phyloP scores from a whole-genome alignment of 2,329 filamentous ascomycete genomes.

The Cryphonectria radicalis region DNA sequence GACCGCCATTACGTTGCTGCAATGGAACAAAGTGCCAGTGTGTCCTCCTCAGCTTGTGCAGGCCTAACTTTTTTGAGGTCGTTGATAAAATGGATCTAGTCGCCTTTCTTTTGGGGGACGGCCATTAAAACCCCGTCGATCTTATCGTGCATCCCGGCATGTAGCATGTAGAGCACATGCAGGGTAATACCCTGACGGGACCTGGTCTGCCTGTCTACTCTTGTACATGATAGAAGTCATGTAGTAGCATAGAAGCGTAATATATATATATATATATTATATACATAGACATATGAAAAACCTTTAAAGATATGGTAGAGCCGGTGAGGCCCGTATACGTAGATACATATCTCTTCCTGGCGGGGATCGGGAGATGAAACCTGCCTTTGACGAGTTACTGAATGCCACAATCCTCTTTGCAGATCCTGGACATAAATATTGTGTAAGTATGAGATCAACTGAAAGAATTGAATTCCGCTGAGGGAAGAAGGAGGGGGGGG shows the following conservation, averaged over 20 bases:
- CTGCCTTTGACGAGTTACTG: background rate
- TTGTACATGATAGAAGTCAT: too few species aligned
- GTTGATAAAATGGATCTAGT: background rate
- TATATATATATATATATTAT: too few species aligned
- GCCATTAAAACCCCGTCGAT: background rate
- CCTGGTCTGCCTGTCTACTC: conserved; percentile 1
- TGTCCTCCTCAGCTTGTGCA: background rate
- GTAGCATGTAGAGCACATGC: background rate
- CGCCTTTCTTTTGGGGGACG: background rate
- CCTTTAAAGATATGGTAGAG: background rate
- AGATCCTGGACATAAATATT: background rate
- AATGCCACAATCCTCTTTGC: background rate
- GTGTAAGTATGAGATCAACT: background rate
- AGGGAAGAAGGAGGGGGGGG: background rate
- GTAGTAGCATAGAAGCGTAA: background rate
- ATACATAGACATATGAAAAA: background rate
- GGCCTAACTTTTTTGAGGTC: background rate
- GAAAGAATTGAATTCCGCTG: background rate
- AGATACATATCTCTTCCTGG: background rate
- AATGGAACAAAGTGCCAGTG: background rate
- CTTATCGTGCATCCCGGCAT: conserved; percentile 1
- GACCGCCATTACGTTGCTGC: background rate
- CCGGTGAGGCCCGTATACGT: too few species aligned
- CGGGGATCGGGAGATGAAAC: background rate
- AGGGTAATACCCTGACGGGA: conserved; percentile 4